phyloP scores from a whole-genome alignment of 768 basidiomycete species.

The Lentinula guzmanii region DNA sequence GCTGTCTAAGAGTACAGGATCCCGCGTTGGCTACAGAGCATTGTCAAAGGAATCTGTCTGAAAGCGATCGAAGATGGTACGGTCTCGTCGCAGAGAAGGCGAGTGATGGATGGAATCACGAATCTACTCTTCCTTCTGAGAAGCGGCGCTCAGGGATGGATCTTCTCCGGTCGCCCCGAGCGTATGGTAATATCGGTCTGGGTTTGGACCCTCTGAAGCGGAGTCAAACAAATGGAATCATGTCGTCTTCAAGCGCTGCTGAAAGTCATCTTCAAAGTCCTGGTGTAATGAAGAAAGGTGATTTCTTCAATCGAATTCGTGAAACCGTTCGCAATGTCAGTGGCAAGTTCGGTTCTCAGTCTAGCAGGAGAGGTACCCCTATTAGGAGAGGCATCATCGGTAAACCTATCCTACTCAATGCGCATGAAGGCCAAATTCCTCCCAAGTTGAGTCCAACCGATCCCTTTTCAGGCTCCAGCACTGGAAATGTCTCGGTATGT shows the following conservation, averaged over 20 bases:
- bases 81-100: conserved; percentile 35
- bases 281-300: conserved; percentile 61
- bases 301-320: conserved; percentile 59
- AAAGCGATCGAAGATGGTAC: conserved; percentile 67
- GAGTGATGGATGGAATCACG: conserved; percentile 25
- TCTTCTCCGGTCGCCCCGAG: background rate
- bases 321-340: conserved; percentile 66
- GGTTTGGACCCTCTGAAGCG: background rate
- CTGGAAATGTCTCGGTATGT: conserved; percentile 37
- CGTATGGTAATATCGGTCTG: conserved; percentile 29
- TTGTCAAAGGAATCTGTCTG: conserved; percentile 51
- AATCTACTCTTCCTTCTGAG: conserved; percentile 18
- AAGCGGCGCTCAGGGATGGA: conserved; percentile 13
- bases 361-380: conserved; percentile 23
- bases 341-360: conserved; percentile 42
- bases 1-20: conserved; percentile 53
- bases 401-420: conserved; percentile 40
- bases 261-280: conserved; percentile 28
- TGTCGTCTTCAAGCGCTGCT: background rate
- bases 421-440: background rate
- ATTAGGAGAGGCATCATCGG: conserved; percentile 45
- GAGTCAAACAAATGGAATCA: background rate
- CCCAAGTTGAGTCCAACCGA: conserved; percentile 15
- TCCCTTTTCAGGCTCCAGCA: conserved; percentile 35
- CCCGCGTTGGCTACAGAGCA: conserved; percentile 56